A percentile compares a stretch with the other conserved stretches of the same genome.
Conservation (phyloP, 352 stramenopile species). For the Pythium aquatile region DNA sequence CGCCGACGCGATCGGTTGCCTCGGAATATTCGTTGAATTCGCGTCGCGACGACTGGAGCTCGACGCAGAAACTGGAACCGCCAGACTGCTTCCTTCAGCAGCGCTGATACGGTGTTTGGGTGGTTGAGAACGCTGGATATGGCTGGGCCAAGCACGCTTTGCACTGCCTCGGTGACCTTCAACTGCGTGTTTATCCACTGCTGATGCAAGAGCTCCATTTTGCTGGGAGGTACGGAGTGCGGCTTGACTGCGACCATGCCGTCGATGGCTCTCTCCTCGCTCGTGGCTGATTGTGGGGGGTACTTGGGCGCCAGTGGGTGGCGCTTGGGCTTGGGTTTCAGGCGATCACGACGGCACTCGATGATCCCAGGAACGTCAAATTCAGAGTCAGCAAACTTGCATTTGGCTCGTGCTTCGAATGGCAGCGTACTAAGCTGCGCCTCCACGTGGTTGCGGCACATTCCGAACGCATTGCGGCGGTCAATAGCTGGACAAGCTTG, state of each 20-base stretch:
- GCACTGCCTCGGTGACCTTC: not conserved
- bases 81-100: constrained; percentile 59
- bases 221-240: not conserved
- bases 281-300: constrained; percentile 21
- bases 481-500: constrained; percentile 44
- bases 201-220: not conserved
- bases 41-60: constrained; percentile 46
- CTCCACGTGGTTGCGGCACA: constrained; percentile 74
- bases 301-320: constrained; percentile 59
- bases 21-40: constrained; percentile 67
- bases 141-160: not conserved
- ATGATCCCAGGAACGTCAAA: constrained; percentile 64
- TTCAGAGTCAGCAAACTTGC: constrained; percentile 50
- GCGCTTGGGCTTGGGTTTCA: constrained; percentile 18
- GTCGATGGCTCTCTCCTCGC: not conserved
- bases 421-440: constrained; percentile 50
- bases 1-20: constrained; percentile 55
- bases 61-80: constrained; percentile 56
- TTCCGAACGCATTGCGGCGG: constrained; percentile 53
- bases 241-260: constrained; percentile 11
- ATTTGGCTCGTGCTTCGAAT: constrained; percentile 44
- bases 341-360: constrained; percentile 45
- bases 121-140: constrained; percentile 25
- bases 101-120: constrained; percentile 39
- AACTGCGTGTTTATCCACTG: constrained; percentile 3